Conservation (phyloP, 1,139 yeast species). For the Yamadazyma spencermartinsiae region DNA sequence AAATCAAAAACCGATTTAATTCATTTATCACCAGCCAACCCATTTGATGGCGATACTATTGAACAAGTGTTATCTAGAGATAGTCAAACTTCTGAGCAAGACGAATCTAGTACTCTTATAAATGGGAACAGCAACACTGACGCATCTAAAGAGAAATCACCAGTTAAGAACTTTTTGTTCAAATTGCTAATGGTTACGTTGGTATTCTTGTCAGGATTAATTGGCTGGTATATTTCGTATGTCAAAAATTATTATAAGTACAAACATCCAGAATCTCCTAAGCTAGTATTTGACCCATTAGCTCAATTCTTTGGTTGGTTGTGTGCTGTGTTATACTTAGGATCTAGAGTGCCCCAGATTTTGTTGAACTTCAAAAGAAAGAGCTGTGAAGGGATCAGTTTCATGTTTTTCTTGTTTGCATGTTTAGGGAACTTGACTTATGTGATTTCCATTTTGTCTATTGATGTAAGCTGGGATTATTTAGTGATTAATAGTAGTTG, state of each 20-base stretch:
- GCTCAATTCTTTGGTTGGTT: slow-evolving; percentile 93
- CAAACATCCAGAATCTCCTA: slow-evolving; percentile 29
- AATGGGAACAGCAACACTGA: not conserved
- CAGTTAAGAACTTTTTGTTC: slow-evolving; percentile 20
- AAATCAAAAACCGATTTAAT: slow-evolving; percentile 64
- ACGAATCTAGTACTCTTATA: slow-evolving; percentile 14
- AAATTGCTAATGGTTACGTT: slow-evolving; percentile 65
- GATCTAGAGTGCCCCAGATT: slow-evolving; percentile 89
- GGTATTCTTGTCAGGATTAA: slow-evolving; percentile 73
- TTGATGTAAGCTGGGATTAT: slow-evolving; percentile 69
- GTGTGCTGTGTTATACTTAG: slow-evolving; percentile 81
- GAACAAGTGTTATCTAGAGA: slow-evolving; percentile 54
- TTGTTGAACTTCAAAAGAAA: slow-evolving; percentile 77
- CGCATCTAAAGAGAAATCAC: slow-evolving; percentile 2
- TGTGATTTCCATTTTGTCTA: slow-evolving; percentile 78
- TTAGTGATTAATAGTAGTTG: slow-evolving; percentile 83
- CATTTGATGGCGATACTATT: slow-evolving; percentile 67
- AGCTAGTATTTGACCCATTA: slow-evolving; percentile 61
- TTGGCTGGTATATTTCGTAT: slow-evolving; percentile 83
- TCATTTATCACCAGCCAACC: slow-evolving; percentile 89
- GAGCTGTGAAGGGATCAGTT: slow-evolving; percentile 91
- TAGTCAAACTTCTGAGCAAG: slow-evolving; percentile 14
- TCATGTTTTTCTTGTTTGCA: slow-evolving; percentile 88
- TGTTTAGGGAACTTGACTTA: slow-evolving; percentile 90
- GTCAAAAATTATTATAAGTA: slow-evolving; percentile 31